Percentiles rank a stretch among this genome's conserved stretches.
Evolutionary conservation across 176 grass and related monocot genomes (phyloP).

Genomic region (Raddia guianensis): DNA sequence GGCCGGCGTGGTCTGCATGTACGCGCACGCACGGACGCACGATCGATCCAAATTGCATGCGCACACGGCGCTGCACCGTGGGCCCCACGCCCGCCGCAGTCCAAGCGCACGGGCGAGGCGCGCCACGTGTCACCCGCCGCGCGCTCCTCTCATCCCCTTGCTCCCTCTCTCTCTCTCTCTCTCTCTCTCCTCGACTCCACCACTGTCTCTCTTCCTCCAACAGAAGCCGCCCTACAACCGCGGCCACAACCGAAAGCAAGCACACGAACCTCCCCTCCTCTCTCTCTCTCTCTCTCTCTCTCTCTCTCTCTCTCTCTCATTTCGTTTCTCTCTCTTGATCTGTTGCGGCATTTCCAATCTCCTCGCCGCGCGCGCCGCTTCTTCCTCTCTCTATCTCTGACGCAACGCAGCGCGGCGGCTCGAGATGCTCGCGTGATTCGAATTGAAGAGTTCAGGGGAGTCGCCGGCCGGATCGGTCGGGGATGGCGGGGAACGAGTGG

Average conservation of each 20-base stretch:
- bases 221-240: not conserved
- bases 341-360: slow-evolving; percentile 4
- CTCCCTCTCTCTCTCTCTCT: not conserved
- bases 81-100: no score
- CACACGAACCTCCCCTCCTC: not conserved
- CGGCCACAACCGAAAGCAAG: not conserved
- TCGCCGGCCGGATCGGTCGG: rapidly evolving
- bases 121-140: slow-evolving; percentile 27
- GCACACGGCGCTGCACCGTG: no score
- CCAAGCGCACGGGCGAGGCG: rapidly evolving
- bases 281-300: not conserved
- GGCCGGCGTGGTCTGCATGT: no score
- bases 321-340: slow-evolving; percentile 31
- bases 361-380: not conserved
- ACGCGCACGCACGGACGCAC: no score
- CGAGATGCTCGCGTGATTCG: not conserved
- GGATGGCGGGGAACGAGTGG: slow-evolving; percentile 88
- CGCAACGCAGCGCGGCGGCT: not conserved
- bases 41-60: no score
- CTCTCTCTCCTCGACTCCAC: not conserved
- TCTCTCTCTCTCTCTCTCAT: not conserved
- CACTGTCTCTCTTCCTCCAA: not conserved
- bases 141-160: not conserved
- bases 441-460: not conserved
- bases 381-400: not conserved